Evolutionary conservation across 2,329 filamentous ascomycete species (phyloP).

Genomic region (Incumbomyces delicatus): DNA sequence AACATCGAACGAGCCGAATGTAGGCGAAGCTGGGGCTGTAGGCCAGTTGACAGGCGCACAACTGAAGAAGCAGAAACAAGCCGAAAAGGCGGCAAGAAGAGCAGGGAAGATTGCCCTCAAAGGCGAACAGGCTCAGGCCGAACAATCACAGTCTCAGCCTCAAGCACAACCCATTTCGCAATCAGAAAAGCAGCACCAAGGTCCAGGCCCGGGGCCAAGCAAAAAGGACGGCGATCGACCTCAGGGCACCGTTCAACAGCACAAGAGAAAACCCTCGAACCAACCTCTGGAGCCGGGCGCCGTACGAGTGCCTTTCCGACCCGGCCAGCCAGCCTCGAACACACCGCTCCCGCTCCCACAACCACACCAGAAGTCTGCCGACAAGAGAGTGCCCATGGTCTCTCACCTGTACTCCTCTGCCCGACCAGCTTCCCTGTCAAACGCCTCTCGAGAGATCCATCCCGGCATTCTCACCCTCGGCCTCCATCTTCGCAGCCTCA

Average conservation of each 20-base stretch:
- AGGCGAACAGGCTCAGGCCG: conserved; percentile 28
- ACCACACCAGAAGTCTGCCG: conserved; percentile 29
- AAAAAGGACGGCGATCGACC: conserved; percentile 18
- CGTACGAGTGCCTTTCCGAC: conserved; percentile 23
- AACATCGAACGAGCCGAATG: conserved; percentile 14
- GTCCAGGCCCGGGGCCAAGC: conserved; percentile 10
- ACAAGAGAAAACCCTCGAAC: conserved; percentile 24
- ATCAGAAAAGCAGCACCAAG: conserved; percentile 4
- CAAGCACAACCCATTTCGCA: conserved; percentile 15
- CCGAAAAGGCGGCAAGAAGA: conserved; percentile 79
- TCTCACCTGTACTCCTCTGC: conserved; percentile 62
- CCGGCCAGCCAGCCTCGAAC: conserved; percentile 20
- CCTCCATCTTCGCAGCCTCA: conserved; percentile 81
- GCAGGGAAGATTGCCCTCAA: conserved; percentile 52
- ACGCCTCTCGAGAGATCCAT: conserved; percentile 64
- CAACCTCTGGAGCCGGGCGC: conserved; percentile 19
- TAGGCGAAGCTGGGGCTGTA: conserved; percentile 21
- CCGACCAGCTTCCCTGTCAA: conserved; percentile 55
- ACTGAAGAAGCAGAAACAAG: conserved; percentile 79
- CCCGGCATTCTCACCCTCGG: conserved; percentile 76
- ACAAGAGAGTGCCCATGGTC: conserved; percentile 64
- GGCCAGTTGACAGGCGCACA: conserved; percentile 49
- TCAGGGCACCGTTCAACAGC: conserved; percentile 19
- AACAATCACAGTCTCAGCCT: conserved; percentile 15
- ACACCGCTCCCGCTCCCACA: conserved; percentile 24